Evolutionary conservation across 495 filamentous ascomycete species (phyloP), one percentile per base, ranked within the genome.

Genomic region (Aspergillus kassunensis): DNA sequence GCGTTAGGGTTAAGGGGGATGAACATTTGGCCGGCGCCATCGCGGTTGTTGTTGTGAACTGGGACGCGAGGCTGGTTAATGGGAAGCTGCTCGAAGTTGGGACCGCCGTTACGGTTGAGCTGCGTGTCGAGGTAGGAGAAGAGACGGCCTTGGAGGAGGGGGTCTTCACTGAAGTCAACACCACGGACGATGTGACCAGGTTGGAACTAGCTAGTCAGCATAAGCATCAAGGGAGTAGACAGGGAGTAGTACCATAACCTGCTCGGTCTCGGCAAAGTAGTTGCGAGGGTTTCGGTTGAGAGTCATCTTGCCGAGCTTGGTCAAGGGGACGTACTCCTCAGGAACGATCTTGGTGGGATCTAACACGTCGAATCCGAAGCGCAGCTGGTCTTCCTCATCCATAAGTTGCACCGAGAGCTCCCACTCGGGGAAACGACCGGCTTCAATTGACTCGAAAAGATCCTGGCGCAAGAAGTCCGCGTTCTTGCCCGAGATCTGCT

Each of bases 191-290:
- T 74, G 56, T 74, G 73, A 41, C 71, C 62, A 23, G 64, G 64
- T 89, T 86, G 73, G 88, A 88, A 71, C 88, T 89, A 73, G 85
- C 80, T 60, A 12, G 24, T 62, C 45, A 31, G 33, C 30, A 18
- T 49, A 25, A 9, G 2, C 7, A 48, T 12, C 49, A 47, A 36
- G 16, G 24, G 15, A 18, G 74, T 41, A n/a, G n/a, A n/a, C n/a
- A n/a, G n/a, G n/a, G n/a, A n/a, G n/a, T n/a, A n/a, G n/a, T 65
- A 85, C 81, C 80, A 84, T 83, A 59, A 81, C 67, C 64, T 89
- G 85, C 64, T 90, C 87, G 0, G 84, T 87, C 63, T 89, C 87
- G 9, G 87, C 85, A 62, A 91, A 91, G 73, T 86, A 91, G 68
- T 91, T 89, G 25, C 63, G 72, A 0, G 84, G 81, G 67, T 91